phyloP scores from a whole-genome alignment of 148 eudicot genomes.

The Simmondsia chinensis region DNA sequence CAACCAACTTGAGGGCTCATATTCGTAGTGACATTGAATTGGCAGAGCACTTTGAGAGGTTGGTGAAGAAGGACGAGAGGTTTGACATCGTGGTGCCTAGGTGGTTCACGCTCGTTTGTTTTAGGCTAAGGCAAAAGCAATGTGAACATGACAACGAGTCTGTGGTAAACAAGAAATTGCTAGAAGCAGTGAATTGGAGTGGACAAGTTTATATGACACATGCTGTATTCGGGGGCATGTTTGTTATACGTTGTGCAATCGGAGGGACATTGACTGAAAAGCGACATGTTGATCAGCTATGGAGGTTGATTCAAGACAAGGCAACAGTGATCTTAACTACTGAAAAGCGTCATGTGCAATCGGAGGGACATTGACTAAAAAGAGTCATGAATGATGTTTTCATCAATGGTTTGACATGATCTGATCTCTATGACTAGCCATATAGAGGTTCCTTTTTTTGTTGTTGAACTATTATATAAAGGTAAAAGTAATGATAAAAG shows the following conservation, averaged over 20 bases:
- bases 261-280: slow-evolving; percentile 38
- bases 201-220: slow-evolving; percentile 43
- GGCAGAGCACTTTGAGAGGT: slow-evolving; percentile 26
- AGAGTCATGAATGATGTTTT: too few species aligned
- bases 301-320: slow-evolving; percentile 30
- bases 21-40: slow-evolving; percentile 28
- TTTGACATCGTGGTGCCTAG: slow-evolving; percentile 35
- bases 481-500: too few species aligned
- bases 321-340: too few species aligned
- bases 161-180: slow-evolving; percentile 18
- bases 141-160: not conserved
- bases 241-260: slow-evolving; percentile 31
- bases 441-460: too few species aligned
- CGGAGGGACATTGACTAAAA: too few species aligned
- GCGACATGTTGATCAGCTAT: slow-evolving; percentile 23
- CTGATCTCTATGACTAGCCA: too few species aligned
- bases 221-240: slow-evolving; percentile 18
- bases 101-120: slow-evolving; percentile 31
- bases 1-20: slow-evolving; percentile 22
- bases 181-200: slow-evolving; percentile 31
- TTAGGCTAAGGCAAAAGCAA: slow-evolving; percentile 11
- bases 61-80: slow-evolving; percentile 14
- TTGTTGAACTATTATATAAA: too few species aligned
- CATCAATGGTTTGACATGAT: too few species aligned
- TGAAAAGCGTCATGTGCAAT: too few species aligned